phyloP scores from a whole-genome alignment of 306 rosid species.

The Sophora flavescens region DNA sequence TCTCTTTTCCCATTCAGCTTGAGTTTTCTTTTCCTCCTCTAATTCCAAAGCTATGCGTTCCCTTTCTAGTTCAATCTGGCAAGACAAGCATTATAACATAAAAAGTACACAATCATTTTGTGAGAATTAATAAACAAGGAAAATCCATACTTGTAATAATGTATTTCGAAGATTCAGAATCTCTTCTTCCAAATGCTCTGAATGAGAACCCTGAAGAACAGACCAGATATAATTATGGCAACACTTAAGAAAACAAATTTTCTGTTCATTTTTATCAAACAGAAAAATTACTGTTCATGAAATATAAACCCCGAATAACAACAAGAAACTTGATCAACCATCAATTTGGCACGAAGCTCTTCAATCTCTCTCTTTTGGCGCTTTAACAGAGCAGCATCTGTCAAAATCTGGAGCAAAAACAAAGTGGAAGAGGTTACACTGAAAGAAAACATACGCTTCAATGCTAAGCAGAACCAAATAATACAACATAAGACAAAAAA shows the following conservation, averaged over 20 bases:
- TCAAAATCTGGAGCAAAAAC: constrained; percentile 72
- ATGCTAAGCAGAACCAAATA: constrained; percentile 38
- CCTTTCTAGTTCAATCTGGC: constrained; percentile 89
- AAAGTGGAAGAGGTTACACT: constrained; percentile 36
- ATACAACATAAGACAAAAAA: constrained; percentile 26
- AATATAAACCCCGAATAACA: background rate
- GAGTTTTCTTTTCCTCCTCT: constrained; percentile 93
- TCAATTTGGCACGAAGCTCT: constrained; percentile 89
- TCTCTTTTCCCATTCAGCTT: constrained; percentile 90
- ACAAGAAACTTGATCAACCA: constrained; percentile 61
- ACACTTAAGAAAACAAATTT: constrained; percentile 19
- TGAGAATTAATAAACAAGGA: constrained; percentile 38
- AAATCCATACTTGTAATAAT: constrained; percentile 68
- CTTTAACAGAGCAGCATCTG: constrained; percentile 98
- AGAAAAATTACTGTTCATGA: background rate
- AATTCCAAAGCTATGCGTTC: constrained; percentile 96
- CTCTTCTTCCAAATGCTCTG: constrained; percentile 87
- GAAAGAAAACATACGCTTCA: constrained; percentile 23
- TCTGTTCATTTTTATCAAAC: constrained; percentile 11
- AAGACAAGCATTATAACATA: constrained; percentile 40
- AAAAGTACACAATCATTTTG: constrained; percentile 40
- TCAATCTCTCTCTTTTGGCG: constrained; percentile 97
- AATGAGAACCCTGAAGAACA: constrained; percentile 84
- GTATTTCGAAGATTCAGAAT: constrained; percentile 89
- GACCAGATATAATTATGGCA: constrained; percentile 25